phyloP scores from a whole-genome alignment of 306 rosid species.

The Gleditsia sinensis region DNA sequence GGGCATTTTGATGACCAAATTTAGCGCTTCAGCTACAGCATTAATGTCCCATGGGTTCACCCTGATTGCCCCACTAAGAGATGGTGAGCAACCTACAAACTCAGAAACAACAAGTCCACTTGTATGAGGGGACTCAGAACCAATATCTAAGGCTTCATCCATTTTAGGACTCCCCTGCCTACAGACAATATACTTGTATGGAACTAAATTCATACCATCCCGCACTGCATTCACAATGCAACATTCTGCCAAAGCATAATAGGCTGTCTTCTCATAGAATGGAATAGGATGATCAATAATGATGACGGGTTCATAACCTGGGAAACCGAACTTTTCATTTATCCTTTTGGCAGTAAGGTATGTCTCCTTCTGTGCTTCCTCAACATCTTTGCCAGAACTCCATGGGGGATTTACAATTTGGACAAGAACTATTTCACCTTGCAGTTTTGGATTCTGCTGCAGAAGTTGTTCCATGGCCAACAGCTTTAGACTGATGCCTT shows the following conservation, averaged over 20 bases:
- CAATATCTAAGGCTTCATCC: conserved; percentile 47
- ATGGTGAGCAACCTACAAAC: conserved; percentile 78
- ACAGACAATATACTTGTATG: conserved; percentile 62
- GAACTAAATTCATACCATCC: conserved; percentile 81
- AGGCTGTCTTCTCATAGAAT: conserved; percentile 64
- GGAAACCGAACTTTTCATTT: conserved; percentile 54
- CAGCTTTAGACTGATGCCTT: conserved; percentile 69
- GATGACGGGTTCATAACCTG: conserved; percentile 61
- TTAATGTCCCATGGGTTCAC: conserved; percentile 76
- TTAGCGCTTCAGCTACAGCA: conserved; percentile 69
- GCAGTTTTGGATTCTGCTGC: conserved; percentile 49
- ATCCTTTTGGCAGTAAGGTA: conserved; percentile 51
- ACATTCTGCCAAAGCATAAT: conserved; percentile 67
- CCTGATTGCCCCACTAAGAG: conserved; percentile 73
- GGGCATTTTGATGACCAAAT: conserved; percentile 55
- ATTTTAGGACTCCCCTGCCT: conserved; percentile 63
- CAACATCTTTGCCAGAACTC: conserved; percentile 65
- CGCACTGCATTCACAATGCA: conserved; percentile 77
- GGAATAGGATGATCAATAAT: conserved; percentile 55
- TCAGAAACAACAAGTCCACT: conserved; percentile 74
- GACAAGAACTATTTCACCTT: conserved; percentile 57
- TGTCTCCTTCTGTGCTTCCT: conserved; percentile 55
- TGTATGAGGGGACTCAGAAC: conserved; percentile 42
- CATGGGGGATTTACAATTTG: conserved; percentile 76
- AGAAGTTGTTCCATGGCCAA: conserved; percentile 70